Evolutionary conservation across 2,329 filamentous ascomycete species (phyloP), one percentile per base, ranked within the genome.

Genomic region (Stagonosporopsis rhizophila): DNA sequence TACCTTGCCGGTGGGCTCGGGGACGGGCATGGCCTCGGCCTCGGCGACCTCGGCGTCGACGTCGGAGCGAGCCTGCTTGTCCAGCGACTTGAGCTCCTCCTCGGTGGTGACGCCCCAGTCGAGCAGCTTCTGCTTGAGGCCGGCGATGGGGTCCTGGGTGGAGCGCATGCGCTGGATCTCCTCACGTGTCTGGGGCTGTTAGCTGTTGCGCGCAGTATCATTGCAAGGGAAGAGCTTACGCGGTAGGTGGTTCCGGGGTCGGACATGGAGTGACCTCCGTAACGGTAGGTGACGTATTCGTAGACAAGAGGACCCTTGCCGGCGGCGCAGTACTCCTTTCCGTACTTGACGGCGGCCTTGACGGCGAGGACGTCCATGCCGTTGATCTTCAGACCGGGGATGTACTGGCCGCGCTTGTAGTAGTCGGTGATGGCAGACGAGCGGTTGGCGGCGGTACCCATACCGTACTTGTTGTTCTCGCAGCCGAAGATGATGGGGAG

Each of bases 381-480:
- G 82, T 99, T 99, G 80, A 99, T 92, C 87, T 99, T 99, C 72
- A 99, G 87, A 83, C 95, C 95, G 56, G 95, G 94, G 69, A 99
- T 99, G 85, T 98, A 99, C 83, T 99, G 95, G 67, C 95, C 95
- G 82, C 95, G 94, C 89, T 98, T 98, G 88, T 99, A 98, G 89
- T 99, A 99, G 80, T 99, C 95, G 79, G 95, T 98, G 77, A 97
- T 82, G 71, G 95, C 95, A 59, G 95, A 94, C 60, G 95, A 93
- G 73, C 95, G 92, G 80, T 89, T 89, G 68, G 95, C 94, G 60
- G 95, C 90, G 63, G 95, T 99, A 82, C 95, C 95, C 95, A 99
- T 99, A 79, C 95, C 95, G 79, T 99, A 99, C 83, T 99, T 99
- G 90, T 99, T 99, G 87, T 99, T 99, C 85, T 99, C 95, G 80